Evolutionary conservation across 345 rosid genomes (phyloP), one percentile per base, ranked within the genome.

Genomic region (Turnera subulata): DNA sequence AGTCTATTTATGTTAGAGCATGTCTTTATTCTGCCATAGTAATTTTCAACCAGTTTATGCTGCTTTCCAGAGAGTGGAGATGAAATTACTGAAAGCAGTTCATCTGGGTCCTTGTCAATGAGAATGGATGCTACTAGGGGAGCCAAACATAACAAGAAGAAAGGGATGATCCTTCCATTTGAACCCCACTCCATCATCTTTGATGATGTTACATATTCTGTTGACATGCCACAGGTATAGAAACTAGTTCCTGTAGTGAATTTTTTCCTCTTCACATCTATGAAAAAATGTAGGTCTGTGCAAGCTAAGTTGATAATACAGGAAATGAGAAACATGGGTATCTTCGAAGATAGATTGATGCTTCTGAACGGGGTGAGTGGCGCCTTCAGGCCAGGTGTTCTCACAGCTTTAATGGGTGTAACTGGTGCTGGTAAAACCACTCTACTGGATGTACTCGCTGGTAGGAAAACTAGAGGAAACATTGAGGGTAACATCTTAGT

Each of bases 41-140:
- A n/a, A n/a, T n/a, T n/a, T n/a, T n/a, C n/a, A n/a, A n/a, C n/a
- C n/a, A n/a, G 39, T 15, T 60, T 62, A 38, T 33, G 11, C n/a
- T n/a, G 47, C 9, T 15, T 53, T 17, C 18, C 71, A 57, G 72
- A 19, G 20, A 49, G 23, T n/a, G 62, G 20, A 29, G 65, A 49
- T 53, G 74, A 53, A 16, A 32, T 37, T 29, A 56, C 13, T 13
- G 63, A 56, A 63, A 59, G 59, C 55, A 48, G 10, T 38, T 61
- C 71, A 24, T 64, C 62, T 10, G 23, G 23, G 13, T 44, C 59
- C 1, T 58, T 17, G 29, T 46, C 73, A 40, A 24, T 18, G 50
- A 10, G 63, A 43, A 16, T 25, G 8, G 79, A 56, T 43, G 67
- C 60, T 43, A 58, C 44, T 20, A 46, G 18, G 13, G 69, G 68